Evolutionary conservation across 225 moss, liverwort and hornwort species (phyloP), one percentile per base, ranked within the genome.

Genomic region (Sphagnum contortum): DNA sequence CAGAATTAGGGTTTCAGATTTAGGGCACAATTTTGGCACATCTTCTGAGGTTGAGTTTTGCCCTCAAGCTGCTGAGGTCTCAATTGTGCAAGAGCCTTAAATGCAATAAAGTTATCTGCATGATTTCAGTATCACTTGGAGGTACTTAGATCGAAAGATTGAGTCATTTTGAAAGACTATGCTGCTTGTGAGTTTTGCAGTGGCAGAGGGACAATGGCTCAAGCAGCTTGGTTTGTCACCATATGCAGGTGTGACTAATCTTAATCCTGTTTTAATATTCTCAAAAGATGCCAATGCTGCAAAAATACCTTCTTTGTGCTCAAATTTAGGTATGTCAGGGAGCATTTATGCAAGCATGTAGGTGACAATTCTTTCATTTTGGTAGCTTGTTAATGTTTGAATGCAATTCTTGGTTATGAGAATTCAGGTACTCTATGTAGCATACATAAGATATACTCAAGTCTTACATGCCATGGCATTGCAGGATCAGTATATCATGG

Each of bases 401-500:
- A 59, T 12, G 6, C 6, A 45, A 2, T n/a, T 12, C 2, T 48
- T 10, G 12, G 8, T 62, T 47, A 60, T 12, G 60, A 60, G 4
- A 45, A 9, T 44, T 14, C n/a, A 9, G 56, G 56, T 5, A 5
- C 11, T 57, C 4, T 11, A 13, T 57, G 13, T 13, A 57, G 56
- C 56, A 57, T 29, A 29, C 29, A 29, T 29, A 29, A 29, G 29
- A 29, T 29, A 29, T 29, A 29, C 29, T 29, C 29, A 29, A 29
- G 29, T 1, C 29, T 29, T 29, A 29, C 29, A 29, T 29, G 29
- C 29, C 29, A 29, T 29, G 29, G 29, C 29, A 29, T 29, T 83
- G 66, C 95, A 96, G 92, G 96, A 74, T 96, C 96, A 56, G 88
- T 86, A 10, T 96, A 92, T 74, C 95, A 96, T 79, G 95, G 86